Evolutionary conservation across 345 rosid genomes (phyloP).

Genomic region (Gynandropsis gynandra): DNA sequence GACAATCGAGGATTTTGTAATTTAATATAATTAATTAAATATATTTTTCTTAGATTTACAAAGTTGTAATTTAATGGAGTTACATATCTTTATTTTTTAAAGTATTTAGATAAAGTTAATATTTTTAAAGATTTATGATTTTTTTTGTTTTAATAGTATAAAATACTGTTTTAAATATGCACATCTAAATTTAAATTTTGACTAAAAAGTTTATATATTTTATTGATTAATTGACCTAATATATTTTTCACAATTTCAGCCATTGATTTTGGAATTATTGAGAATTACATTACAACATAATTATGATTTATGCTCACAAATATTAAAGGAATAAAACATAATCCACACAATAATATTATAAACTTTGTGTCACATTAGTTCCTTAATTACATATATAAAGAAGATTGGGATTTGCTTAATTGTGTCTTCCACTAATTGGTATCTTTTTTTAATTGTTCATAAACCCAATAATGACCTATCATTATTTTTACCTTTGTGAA

Average conservation of each 20-base stretch:
- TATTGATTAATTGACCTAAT: too few relatives aligned
- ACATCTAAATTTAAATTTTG: too few relatives aligned
- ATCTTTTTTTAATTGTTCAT: conserved; percentile 12
- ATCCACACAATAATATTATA: conserved; percentile 8
- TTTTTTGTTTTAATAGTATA: too few relatives aligned
- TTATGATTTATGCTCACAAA: conserved; percentile 22
- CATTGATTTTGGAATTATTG: conserved; percentile 21
- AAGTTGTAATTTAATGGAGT: too few relatives aligned
- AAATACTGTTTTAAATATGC: too few relatives aligned
- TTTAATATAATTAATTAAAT: too few relatives aligned
- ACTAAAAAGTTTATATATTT: conserved; percentile 20
- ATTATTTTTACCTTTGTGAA: conserved; percentile 9
- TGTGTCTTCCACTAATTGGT: conserved; percentile 22
- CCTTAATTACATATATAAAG: conserved; percentile 4
- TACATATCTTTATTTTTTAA: too few relatives aligned
- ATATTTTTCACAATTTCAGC: conserved; percentile 20
- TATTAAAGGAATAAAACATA: conserved; percentile 20
- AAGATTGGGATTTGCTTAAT: conserved; percentile 8
- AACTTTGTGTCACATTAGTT: not conserved
- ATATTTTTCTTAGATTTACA: too few relatives aligned
- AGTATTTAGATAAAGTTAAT: too few relatives aligned
- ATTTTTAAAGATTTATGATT: too few relatives aligned
- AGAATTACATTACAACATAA: conserved; percentile 17
- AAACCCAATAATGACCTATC: conserved; percentile 17
- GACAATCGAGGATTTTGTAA: too few relatives aligned